These are phyloP conservation scores for Stachybotrys chartarum DNA, from an alignment of 2,329 filamentous ascomycete genomes.

Conservation along the genomic window DNA sequence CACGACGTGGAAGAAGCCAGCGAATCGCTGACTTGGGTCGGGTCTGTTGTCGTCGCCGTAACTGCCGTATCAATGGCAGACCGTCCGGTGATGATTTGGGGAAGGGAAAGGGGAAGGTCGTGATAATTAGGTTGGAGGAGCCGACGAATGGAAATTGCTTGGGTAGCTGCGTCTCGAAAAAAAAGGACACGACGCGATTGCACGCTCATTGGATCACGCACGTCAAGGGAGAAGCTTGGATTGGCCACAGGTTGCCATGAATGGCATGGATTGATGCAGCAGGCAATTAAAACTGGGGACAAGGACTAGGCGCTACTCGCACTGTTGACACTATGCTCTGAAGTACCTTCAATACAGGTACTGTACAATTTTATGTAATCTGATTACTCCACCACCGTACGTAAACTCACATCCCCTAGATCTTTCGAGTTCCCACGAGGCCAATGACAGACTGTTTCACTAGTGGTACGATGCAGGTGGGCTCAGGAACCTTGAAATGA, in stretches of 20 bases:
- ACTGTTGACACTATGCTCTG: not conserved
- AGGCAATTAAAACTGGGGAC: not conserved
- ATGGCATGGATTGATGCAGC: not conserved
- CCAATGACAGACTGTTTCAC: too few species aligned
- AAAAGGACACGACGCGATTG: slow-evolving; percentile 23
- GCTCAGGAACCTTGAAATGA: too few species aligned
- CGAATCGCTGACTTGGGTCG: not conserved
- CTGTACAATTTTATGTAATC: too few species aligned
- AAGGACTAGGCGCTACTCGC: not conserved
- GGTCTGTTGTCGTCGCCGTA: not conserved
- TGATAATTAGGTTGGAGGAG: slow-evolving; percentile 7
- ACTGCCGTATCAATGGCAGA: not conserved
- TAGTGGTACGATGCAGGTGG: too few species aligned
- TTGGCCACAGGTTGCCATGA: not conserved
- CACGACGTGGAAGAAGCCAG: not conserved
- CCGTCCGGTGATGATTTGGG: not conserved
- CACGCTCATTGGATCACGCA: slow-evolving; percentile 16
- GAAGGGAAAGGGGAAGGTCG: slow-evolving; percentile 1
- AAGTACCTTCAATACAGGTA: too few species aligned
- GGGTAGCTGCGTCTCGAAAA: slow-evolving; percentile 5
- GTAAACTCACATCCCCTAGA: too few species aligned
- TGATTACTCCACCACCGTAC: too few species aligned
- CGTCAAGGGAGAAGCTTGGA: not conserved
- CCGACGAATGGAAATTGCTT: slow-evolving; percentile 12
- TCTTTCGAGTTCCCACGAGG: too few species aligned